Evolutionary conservation across 2,329 filamentous ascomycete species (phyloP), one percentile per base, ranked within the genome.

Genomic region (Paramyrothecium roridum): DNA sequence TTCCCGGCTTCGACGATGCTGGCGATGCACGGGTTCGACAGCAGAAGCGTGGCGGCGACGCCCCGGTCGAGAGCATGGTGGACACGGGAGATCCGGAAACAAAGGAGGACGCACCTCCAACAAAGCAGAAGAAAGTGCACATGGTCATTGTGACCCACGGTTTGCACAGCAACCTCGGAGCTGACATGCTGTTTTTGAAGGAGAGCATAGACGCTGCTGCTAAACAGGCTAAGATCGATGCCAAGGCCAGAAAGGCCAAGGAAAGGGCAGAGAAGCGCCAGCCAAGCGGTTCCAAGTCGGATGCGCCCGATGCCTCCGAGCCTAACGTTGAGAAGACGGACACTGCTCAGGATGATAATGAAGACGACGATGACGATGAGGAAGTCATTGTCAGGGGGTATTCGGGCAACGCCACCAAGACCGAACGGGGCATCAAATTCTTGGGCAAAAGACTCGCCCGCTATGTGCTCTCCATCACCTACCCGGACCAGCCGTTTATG

Each of bases 181-280:
- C 92, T 21, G 95, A 99, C 70, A 96, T 99, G 95, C 79, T 99
- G 20, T 99, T 90, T 68, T 76, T 99, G 70, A 99, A 99, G 68
- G 95, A 99, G 73, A 96, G 91, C 71, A 98, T 99, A 59, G 95
- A 99, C 74, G 85, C 86, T 26, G 87, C 90, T 3, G 88, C 88
- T 3, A 87, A 79, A 63, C 86, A 93, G 67, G 88, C 90, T 26
- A 87, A 87, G 63, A 76, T 85, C 51, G 87, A 90, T 70, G 84
- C 86, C 40, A 87, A 81, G 68, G 80, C 76, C 51, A 80, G 89
- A 56, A 83, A 80, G 62, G 78, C 76, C 54, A 78, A 73, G 62
- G 76, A 82, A 65, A 71, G 76, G 67, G 67, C 74, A 66, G 65
- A 71, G 37, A 57, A 51, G 20, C 53, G 57, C 22, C 53, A 19